These are phyloP conservation scores for Sphaerulina vaccinii DNA, from an alignment of 2,329 filamentous ascomycete genomes.

Conservation along the genomic window DNA sequence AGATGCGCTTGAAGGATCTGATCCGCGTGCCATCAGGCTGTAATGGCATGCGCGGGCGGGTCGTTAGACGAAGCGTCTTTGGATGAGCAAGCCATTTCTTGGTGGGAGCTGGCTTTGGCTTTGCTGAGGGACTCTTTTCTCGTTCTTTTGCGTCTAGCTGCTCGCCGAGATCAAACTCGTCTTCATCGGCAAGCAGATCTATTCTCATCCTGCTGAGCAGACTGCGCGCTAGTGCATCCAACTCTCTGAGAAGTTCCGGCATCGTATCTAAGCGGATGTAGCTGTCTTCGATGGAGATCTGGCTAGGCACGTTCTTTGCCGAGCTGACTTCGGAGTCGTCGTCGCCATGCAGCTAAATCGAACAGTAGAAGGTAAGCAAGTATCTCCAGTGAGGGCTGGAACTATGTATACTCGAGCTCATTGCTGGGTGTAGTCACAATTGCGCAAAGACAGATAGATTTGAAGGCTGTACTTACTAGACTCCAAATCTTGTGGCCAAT, in stretches of 20 bases:
- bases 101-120: neutral
- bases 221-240: conserved; percentile 66
- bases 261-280: conserved; percentile 70
- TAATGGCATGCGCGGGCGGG: conserved; percentile 60
- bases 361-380: neutral
- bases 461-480: conserved; percentile 40
- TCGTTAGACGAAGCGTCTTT: conserved; percentile 76
- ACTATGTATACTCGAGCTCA: neutral
- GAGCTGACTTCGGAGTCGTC: conserved; percentile 73
- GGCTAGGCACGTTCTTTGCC: conserved; percentile 70
- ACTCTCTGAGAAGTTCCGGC: conserved; percentile 64
- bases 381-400: neutral
- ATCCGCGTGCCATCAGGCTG: conserved; percentile 55
- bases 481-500: conserved; percentile 73
- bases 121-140: conserved; percentile 12
- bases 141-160: conserved; percentile 36
- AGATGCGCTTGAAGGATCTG: conserved; percentile 67
- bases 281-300: conserved; percentile 94
- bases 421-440: neutral
- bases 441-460: neutral
- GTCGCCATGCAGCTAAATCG: conserved; percentile 65
- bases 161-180: conserved; percentile 28
- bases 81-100: conserved; percentile 74
- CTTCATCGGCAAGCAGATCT: conserved; percentile 65
- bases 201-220: conserved; percentile 74